Evolutionary conservation across 805 yeast species (phyloP).

Genomic region (Kuraishia capsulata): DNA sequence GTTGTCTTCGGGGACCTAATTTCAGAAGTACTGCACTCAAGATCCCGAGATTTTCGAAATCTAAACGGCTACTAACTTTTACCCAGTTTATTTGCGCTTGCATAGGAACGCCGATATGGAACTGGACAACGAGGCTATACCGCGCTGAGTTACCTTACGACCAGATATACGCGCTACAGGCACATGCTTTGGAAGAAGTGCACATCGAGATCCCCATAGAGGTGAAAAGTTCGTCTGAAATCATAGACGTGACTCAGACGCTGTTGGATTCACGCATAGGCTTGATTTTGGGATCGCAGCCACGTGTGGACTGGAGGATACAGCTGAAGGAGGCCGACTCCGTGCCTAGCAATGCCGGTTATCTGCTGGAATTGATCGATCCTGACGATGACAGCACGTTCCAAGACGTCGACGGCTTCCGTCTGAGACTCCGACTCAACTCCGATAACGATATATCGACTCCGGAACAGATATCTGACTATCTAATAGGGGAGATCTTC

Average conservation of each 20-base stretch:
- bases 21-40: no score
- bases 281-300: background rate
- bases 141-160: conserved; percentile 51
- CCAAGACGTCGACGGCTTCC: no score
- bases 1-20: no score
- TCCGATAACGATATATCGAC: no score
- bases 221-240: conserved; percentile 14
- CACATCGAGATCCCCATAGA: conserved; percentile 33
- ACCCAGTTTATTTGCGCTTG: conserved; percentile 12
- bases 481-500: background rate
- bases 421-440: no score
- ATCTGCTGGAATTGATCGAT: background rate
- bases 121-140: conserved; percentile 48
- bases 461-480: no score
- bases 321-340: background rate
- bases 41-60: no score
- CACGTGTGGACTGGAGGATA: background rate
- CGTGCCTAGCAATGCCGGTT: no score
- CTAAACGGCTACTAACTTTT: conserved; percentile 1
- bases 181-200: conserved; percentile 7
- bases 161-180: conserved; percentile 25
- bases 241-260: background rate
- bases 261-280: background rate
- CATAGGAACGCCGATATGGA: conserved; percentile 54
- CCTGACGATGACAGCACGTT: background rate